Percentiles rank a stretch among this genome's conserved stretches.
Conservation (phyloP, 129 eudicot genomes). For the Solidago caesia region DNA sequence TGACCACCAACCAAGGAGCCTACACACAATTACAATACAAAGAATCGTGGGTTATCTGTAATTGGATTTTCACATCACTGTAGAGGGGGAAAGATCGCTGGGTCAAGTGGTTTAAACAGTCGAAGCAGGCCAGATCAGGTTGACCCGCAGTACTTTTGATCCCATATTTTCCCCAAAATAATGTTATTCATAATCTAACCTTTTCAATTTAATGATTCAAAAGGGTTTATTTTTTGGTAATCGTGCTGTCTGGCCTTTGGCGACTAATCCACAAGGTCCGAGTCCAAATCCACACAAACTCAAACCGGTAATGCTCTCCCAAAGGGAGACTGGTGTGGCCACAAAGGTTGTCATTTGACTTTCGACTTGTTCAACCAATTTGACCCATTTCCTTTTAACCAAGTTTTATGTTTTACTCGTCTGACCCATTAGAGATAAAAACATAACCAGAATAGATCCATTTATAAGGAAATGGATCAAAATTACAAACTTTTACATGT, state of each 20-base stretch:
- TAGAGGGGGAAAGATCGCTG: neutral
- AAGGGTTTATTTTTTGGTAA: neutral
- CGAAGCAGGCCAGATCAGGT: neutral
- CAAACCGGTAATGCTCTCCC: too few species aligned
- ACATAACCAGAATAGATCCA: neutral
- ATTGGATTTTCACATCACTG: neutral
- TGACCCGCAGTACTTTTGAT: too few species aligned
- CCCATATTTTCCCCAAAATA: neutral
- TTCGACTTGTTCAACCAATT: too few species aligned
- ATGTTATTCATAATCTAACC: neutral
- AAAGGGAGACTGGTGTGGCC: too few species aligned
- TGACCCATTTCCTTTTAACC: neutral
- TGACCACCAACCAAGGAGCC: slow-evolving; percentile 97
- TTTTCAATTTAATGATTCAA: neutral
- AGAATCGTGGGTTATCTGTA: neutral
- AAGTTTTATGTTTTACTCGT: neutral
- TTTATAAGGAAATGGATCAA: slow-evolving; percentile 2
- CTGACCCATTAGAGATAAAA: neutral
- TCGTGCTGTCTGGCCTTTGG: too few species aligned
- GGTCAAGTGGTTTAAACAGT: neutral
- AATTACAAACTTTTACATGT: neutral
- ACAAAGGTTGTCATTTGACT: too few species aligned
- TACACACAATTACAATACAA: slow-evolving; percentile 23
- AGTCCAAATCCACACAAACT: too few species aligned
- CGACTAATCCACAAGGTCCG: too few species aligned